phyloP scores from a whole-genome alignment of 2,329 filamentous ascomycete genomes.

The Lecanicillium sp. region DNA sequence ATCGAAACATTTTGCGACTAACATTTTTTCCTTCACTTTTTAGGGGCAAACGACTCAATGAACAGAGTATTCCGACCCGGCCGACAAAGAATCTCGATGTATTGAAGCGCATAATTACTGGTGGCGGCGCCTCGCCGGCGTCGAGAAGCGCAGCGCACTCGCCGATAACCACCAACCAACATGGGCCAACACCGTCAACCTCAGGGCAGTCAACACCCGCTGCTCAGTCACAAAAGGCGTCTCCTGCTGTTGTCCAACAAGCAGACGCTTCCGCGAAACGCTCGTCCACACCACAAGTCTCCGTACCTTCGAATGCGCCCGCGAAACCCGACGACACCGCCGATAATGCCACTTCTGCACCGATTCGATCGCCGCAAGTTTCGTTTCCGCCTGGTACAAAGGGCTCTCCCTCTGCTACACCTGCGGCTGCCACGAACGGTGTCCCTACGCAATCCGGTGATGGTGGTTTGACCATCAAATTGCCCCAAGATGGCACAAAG shows the following conservation, averaged over 20 bases:
- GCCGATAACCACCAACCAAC: constrained; percentile 1
- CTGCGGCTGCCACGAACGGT: constrained; percentile 2
- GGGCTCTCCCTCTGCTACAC: constrained; percentile 13
- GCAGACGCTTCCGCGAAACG: too few relatives aligned
- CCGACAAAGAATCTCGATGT: constrained; percentile 35
- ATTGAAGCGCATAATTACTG: constrained; percentile 27
- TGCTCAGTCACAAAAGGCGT: too few relatives aligned
- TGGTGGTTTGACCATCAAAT: constrained; percentile 20
- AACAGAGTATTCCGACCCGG: constrained; percentile 43
- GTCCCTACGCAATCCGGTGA: constrained; percentile 3
- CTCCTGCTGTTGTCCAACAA: too few relatives aligned
- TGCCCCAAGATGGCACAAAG: constrained; percentile 26
- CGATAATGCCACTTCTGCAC: not conserved
- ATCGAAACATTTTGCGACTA: not conserved
- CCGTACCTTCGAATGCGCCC: not conserved
- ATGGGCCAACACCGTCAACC: not conserved
- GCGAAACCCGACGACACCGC: not conserved
- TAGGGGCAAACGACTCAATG: constrained; percentile 34
- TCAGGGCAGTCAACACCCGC: constrained; percentile 1
- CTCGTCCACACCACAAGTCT: too few relatives aligned
- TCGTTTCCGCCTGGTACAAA: constrained; percentile 24
- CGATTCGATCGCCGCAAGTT: constrained; percentile 18
- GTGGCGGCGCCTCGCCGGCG: constrained; percentile 2
- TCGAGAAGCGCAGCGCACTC: constrained; percentile 1
- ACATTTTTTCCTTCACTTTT: not conserved